Evolutionary conservation across 2,329 filamentous ascomycete genomes (phyloP).

Genomic region (Diaporthe helianthi): DNA sequence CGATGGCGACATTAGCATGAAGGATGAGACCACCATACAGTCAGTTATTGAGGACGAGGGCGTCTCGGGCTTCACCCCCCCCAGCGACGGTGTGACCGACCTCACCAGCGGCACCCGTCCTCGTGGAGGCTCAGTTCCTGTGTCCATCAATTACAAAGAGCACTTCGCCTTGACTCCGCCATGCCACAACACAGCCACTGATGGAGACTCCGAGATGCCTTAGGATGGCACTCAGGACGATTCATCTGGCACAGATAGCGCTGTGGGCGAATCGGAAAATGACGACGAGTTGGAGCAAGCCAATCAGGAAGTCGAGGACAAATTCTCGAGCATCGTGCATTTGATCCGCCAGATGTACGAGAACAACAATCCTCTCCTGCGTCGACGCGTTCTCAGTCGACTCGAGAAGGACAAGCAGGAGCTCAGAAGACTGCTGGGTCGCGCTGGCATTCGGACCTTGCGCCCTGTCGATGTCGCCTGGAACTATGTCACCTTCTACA

Average conservation of each 20-base stretch:
- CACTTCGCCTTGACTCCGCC: background rate
- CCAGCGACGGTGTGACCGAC: background rate
- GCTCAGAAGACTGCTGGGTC: background rate
- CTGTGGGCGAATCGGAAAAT: background rate
- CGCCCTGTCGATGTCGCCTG: slow-evolving; percentile 1
- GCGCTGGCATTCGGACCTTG: background rate
- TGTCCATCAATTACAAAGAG: background rate
- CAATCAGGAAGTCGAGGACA: background rate
- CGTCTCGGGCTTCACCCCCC: background rate
- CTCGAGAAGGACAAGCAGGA: background rate
- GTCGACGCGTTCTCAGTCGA: background rate
- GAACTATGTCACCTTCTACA: background rate
- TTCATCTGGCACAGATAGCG: background rate
- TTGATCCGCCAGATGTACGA: background rate
- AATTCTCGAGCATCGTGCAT: background rate
- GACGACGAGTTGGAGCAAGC: background rate
- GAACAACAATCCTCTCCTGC: background rate
- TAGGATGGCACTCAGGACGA: slow-evolving; percentile 12
- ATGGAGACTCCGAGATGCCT: slow-evolving; percentile 11
- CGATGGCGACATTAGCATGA: slow-evolving; percentile 4
- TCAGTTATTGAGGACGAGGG: background rate
- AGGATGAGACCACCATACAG: background rate
- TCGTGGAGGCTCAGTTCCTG: background rate
- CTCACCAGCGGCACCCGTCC: background rate
- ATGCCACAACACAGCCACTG: background rate